Percentiles rank a stretch among this genome's conserved stretches.
These are phyloP conservation scores for Arctostaphylos glauca DNA, from an alignment of 148 eudicot species.

Conservation along the genomic window DNA sequence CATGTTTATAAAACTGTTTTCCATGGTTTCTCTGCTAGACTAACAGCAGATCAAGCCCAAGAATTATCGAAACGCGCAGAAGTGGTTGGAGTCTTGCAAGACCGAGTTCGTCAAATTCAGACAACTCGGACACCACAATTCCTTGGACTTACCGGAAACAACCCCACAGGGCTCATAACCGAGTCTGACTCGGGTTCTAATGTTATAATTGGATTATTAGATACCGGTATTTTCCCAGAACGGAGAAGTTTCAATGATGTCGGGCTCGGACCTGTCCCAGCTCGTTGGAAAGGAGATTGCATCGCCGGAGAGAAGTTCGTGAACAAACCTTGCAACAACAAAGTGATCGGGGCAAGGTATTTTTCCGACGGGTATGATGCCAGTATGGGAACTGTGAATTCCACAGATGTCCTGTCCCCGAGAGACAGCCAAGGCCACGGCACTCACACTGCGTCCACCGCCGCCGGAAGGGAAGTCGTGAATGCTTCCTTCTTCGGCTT, in stretches of 20 bases:
- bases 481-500: slow-evolving; percentile 55
- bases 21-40: slow-evolving; percentile 45
- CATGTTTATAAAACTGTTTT: slow-evolving; percentile 44
- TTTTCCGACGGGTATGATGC: slow-evolving; percentile 36
- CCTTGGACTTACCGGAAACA: slow-evolving; percentile 22
- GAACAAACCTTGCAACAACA: slow-evolving; percentile 47
- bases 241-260: slow-evolving; percentile 53
- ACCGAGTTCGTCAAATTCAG: slow-evolving; percentile 32
- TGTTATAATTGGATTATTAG: slow-evolving; percentile 59
- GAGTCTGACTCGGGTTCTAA: slow-evolving; percentile 41
- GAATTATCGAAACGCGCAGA: slow-evolving; percentile 24
- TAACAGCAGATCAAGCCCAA: slow-evolving; percentile 31
- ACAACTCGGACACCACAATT: slow-evolving; percentile 43
- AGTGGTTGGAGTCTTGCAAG: slow-evolving; percentile 37
- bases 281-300: slow-evolving; percentile 62
- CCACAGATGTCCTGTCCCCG: slow-evolving; percentile 26
- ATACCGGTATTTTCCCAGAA: slow-evolving; percentile 73
- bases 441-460: slow-evolving; percentile 73
- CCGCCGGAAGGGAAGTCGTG: slow-evolving; percentile 46
- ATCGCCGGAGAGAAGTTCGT: slow-evolving; percentile 41
- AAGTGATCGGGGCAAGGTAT: slow-evolving; percentile 59
- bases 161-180: slow-evolving; percentile 20
- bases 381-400: slow-evolving; percentile 10
- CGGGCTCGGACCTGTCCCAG: slow-evolving; percentile 50
- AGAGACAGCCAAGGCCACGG: slow-evolving; percentile 65